These are phyloP conservation scores for Dillenia suffruticosa DNA, from an alignment of 164 flowering plant species.

Conservation along the genomic window DNA sequence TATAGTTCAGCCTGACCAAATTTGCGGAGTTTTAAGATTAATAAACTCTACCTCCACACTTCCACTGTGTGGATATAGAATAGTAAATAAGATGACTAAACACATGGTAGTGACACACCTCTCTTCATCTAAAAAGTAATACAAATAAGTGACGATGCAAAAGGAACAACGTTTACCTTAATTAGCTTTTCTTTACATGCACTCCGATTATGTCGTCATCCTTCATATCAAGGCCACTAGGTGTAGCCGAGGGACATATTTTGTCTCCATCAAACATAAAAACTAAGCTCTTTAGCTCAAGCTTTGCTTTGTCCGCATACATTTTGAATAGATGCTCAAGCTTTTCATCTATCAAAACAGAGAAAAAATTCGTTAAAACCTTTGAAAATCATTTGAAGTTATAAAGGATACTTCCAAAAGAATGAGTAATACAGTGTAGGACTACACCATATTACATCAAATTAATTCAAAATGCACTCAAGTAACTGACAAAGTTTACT, in stretches of 20 bases:
- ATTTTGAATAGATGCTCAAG: conserved; percentile 74
- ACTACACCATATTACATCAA: no score
- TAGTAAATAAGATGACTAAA: no score
- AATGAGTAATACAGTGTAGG: not conserved
- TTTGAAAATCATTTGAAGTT: not conserved
- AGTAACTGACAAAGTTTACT: no score
- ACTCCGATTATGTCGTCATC: conserved; percentile 91
- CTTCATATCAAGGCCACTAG: conserved; percentile 75
- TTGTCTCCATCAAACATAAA: conserved; percentile 91
- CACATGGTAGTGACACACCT: no score
- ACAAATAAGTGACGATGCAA: no score
- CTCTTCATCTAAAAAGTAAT: no score
- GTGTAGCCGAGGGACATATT: conserved; percentile 58
- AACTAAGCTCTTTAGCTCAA: conserved; percentile 39
- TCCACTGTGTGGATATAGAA: no score
- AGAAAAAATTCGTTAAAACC: not conserved
- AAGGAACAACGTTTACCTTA: conserved; percentile 14
- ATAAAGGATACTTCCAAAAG: conserved; percentile 1
- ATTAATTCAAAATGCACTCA: no score
- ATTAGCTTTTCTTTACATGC: conserved; percentile 43
- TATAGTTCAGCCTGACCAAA: no score
- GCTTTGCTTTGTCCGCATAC: conserved; percentile 65
- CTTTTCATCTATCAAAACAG: conserved; percentile 59
- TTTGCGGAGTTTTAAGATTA: no score
- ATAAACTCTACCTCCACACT: no score